Conservation (phyloP, 768 basidiomycete genomes). For the Chalciporus piperatus region DNA sequence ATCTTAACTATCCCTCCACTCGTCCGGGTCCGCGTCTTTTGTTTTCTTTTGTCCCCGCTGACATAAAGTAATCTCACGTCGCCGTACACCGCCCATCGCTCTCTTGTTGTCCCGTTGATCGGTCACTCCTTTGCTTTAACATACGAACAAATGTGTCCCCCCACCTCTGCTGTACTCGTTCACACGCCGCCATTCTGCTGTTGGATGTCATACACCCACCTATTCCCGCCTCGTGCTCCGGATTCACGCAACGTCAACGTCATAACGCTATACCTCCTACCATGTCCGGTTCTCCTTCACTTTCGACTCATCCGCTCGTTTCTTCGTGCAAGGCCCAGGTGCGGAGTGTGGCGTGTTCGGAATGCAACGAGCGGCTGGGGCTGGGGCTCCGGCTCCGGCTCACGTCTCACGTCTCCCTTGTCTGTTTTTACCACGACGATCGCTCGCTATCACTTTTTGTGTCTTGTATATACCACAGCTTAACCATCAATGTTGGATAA, state of each 20-base stretch:
- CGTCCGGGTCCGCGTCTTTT: too few relatives aligned
- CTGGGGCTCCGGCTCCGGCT: too few relatives aligned
- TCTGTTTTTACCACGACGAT: background rate
- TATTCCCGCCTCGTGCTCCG: background rate
- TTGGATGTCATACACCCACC: background rate
- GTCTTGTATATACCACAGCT: background rate
- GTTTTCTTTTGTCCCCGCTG: background rate
- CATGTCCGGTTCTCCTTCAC: background rate
- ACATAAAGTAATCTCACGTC: background rate
- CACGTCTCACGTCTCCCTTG: too few relatives aligned
- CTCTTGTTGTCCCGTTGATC: background rate
- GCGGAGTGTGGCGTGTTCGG: too few relatives aligned
- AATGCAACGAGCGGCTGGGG: too few relatives aligned
- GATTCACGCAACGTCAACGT: background rate
- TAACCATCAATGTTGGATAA: background rate
- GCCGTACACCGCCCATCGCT: background rate
- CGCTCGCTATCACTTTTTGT: background rate
- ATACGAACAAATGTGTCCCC: background rate
- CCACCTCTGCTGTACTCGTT: background rate
- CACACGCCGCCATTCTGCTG: background rate
- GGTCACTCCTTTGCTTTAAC: background rate
- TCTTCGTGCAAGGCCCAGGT: too few relatives aligned
- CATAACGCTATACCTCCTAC: background rate
- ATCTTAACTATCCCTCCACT: background rate
- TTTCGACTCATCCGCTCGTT: too few relatives aligned